Evolutionary conservation across 2,329 filamentous ascomycete genomes (phyloP), one percentile per base, ranked within the genome.

Genomic region (Westerdykella sp.): DNA sequence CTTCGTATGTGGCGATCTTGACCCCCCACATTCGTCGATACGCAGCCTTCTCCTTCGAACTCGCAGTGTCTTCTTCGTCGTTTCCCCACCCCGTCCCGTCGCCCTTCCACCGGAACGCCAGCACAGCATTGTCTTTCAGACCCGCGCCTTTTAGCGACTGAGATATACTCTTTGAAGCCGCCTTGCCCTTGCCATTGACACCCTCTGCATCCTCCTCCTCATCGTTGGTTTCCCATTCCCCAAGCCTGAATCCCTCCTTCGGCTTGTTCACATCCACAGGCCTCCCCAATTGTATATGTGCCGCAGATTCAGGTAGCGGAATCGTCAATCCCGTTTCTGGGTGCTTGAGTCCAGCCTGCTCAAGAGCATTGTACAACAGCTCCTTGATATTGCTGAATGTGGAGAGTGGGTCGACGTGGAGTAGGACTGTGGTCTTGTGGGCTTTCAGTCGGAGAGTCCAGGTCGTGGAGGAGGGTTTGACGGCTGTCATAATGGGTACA

Each of bases 401-500:
- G 42, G 66, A 55, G 5, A 73, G 60, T 0, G 70, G 70, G 40
- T 72, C 66, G 51, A 66, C 58, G 57, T 74, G 69, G 0, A 76
- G 64, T 34, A 75, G 55, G 47, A 75, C 55, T 28, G 73, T 75
- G 25, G 66, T 71, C 38, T 66, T 69, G 55, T 66, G 57, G 41
- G 68, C 58, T 51, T 75, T 75, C 53, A 75, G 67, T 45, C 71
- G 70, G 23, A 75, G 63, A 1, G 70, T 74, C 62, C 62, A 66
- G 14, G 62, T 61, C 44, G 48, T 48, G 4, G 63, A 54, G 5
- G 53, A 48, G 3, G 63, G 59, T 3, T 44, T 43, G 23, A 45
- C 48, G 35, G 32, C 40, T 3, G 54, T 43, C 32, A 35, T 35
- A 5, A 11, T 35, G 32, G 12, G 12, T 5, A 18, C 16, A 21